These are phyloP conservation scores for Gaeumannomyces tritici DNA, from an alignment of 2,329 filamentous ascomycete species.

Conservation along the genomic window DNA sequence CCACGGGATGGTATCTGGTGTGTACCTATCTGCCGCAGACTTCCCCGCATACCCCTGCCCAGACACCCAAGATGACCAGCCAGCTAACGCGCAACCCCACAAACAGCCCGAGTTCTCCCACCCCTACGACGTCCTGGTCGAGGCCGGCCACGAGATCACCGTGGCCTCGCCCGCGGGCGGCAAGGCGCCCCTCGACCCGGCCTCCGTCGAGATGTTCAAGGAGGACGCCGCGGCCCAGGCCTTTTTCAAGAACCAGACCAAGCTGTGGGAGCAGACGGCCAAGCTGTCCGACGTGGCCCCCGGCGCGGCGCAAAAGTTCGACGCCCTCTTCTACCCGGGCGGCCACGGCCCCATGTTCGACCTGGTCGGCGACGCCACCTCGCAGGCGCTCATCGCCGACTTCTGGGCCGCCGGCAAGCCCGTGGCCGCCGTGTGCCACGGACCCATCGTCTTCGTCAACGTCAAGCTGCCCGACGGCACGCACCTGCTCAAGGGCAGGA, in stretches of 20 bases:
- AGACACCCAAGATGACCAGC: not conserved
- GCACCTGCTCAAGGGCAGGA: slow-evolving; percentile 43
- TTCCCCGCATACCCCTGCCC: not conserved
- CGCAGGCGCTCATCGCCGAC: slow-evolving; percentile 49
- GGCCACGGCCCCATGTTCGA: slow-evolving; percentile 60
- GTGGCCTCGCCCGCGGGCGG: slow-evolving; percentile 56
- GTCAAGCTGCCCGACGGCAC: slow-evolving; percentile 41
- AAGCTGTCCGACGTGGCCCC: slow-evolving; percentile 43
- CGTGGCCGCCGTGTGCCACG: slow-evolving; percentile 61
- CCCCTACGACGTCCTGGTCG: slow-evolving; percentile 46
- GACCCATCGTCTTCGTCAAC: slow-evolving; percentile 51
- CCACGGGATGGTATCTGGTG: slow-evolving; percentile 65
- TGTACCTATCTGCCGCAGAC: too few species aligned
- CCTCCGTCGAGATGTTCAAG: slow-evolving; percentile 44
- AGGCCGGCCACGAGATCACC: slow-evolving; percentile 41
- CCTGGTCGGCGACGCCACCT: slow-evolving; percentile 45
- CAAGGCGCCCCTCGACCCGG: slow-evolving; percentile 49
- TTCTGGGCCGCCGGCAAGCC: slow-evolving; percentile 53
- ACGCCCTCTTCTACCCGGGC: slow-evolving; percentile 25
- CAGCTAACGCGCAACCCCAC: not conserved
- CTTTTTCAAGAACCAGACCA: slow-evolving; percentile 46
- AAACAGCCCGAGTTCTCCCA: slow-evolving; percentile 52
- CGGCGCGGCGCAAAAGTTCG: slow-evolving; percentile 17
- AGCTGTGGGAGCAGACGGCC: slow-evolving; percentile 54
- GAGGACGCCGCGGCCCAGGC: slow-evolving; percentile 38